Percentiles rank a stretch among this genome's conserved stretches.
Evolutionary conservation across 768 basidiomycete species (phyloP).

Genomic region (Boletus subparvulus): DNA sequence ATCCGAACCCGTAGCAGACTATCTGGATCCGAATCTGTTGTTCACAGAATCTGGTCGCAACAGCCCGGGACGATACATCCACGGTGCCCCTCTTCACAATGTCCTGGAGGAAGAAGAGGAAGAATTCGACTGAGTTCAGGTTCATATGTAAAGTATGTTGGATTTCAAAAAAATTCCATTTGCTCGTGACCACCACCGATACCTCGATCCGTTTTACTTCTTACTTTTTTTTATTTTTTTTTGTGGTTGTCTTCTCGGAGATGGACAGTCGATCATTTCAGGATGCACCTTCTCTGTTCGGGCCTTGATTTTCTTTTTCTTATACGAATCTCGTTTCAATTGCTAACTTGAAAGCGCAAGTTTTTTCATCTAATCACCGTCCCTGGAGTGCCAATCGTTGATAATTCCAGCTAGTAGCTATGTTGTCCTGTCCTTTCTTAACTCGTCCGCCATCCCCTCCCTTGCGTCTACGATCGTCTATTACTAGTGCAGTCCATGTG

Average conservation of each 20-base stretch:
- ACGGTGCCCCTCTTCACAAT: slow-evolving; percentile 84
- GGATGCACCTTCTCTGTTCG: neutral
- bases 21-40: slow-evolving; percentile 29
- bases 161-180: slow-evolving; percentile 7
- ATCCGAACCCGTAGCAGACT: slow-evolving; percentile 23
- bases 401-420: slow-evolving; percentile 18
- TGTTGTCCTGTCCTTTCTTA: slow-evolving; percentile 26
- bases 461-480: slow-evolving; percentile 2
- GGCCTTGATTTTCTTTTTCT: neutral
- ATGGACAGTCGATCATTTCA: slow-evolving; percentile 12
- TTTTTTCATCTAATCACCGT: slow-evolving; percentile 25
- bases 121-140: slow-evolving; percentile 41
- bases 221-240: neutral
- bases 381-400: slow-evolving; percentile 22
- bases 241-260: slow-evolving; percentile 5
- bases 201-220: slow-evolving; percentile 16
- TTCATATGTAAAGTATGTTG: slow-evolving; percentile 23
- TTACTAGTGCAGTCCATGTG: slow-evolving; percentile 19
- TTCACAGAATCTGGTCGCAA: slow-evolving; percentile 53
- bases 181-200: slow-evolving; percentile 26
- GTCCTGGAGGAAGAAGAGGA: slow-evolving; percentile 77
- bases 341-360: slow-evolving; percentile 13
- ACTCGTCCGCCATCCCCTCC: neutral
- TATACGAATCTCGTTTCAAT: slow-evolving; percentile 2
- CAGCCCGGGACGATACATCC: slow-evolving; percentile 73